Evolutionary conservation across 2,329 filamentous ascomycete species (phyloP), one percentile per base, ranked within the genome.

Genomic region (Plectosphaerella plurivora): DNA sequence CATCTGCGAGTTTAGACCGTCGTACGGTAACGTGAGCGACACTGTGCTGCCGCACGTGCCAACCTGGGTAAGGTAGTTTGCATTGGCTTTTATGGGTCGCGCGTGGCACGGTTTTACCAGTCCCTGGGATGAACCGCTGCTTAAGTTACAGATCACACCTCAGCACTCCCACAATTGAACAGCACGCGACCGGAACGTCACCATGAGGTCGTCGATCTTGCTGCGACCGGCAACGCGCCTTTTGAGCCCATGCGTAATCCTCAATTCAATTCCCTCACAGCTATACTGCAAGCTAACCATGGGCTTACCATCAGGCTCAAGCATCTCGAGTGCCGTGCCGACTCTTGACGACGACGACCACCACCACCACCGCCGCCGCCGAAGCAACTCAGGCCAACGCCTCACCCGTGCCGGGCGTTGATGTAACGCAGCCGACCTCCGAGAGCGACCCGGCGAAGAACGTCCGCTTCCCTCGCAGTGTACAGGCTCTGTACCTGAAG

Each of bases 401-500:
- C 41, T n/a, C 41, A 12, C 18, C 37, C 10, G 16, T 14, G n/a
- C 41, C 16, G n/a, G n/a, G n/a, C 4, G 11, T 45, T 28, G 41
- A 36, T 16, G 46, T 24, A 16, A 35, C 10, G 14, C 39, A 52
- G 28, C 28, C 28, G 28, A 33, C 11, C 11, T 12, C 28, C 28
- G 28, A 33, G 7, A 33, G 11, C 28, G 28, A 33, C 11, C 11
- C 28, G 28, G 11, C 14, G 28, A 49, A 11, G 49, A 51, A 51
- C 28, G 42, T 22, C 55, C 69, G 9, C 57, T 75, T 89, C 39
- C 92, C 92, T 37, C 83, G 90, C 62, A 83, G 86, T 57, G 84
- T 97, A 28, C 89, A 95, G 73, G 89, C 93, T 37, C 77, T 95
- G 45, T 94, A 96, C 71, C 81, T 97, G 48, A 84, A 87, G 57